Evolutionary conservation across 345 rosid species (phyloP), one percentile per base, ranked within the genome.

Genomic region (Mallotus nudiflorus): DNA sequence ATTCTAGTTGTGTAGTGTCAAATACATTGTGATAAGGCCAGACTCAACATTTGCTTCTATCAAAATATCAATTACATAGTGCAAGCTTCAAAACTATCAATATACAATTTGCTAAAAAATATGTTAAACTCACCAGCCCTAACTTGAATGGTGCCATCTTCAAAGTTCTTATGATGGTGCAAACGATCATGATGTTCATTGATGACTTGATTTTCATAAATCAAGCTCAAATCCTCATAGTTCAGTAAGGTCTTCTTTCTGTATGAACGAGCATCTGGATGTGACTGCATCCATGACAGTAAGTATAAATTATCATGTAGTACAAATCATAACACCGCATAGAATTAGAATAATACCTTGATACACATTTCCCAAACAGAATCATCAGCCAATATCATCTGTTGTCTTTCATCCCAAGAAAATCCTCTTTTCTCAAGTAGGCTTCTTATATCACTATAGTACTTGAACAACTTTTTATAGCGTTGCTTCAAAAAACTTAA

Each of bases 381-480:
- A 72, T 79, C 78, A 74, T 79, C 72, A 65, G 87, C 87, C 46
- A 76, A 42, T 46, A 84, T 46, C 73, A 65, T 65, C 44, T 74
- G 75, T 45, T 52, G 74, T 49, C 75, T 81, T 62, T 69, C 85
- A 82, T 84, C 83, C 87, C 87, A 81, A 67, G 75, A 84, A 79
- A 84, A 81, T 63, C 82, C 85, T 44, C 68, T 77, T 67, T 73
- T 80, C 57, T 62, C 61, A 67, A 81, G 83, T 71, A 82, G 75
- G 62, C 72, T 67, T 57, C 68, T 82, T 35, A 81, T 37, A 35
- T 74, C 79, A 48, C 39, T 19, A 67, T 74, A 77, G 63, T 77
- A 69, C 74, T 82, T 82, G 60, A 69, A 81, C 50, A 83, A 69
- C 77, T 74, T 83, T 69, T 64, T 77, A 67, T 70, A 73, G 25